Conservation (phyloP, 768 basidiomycete genomes). For the Kondoa subrosea region DNA sequence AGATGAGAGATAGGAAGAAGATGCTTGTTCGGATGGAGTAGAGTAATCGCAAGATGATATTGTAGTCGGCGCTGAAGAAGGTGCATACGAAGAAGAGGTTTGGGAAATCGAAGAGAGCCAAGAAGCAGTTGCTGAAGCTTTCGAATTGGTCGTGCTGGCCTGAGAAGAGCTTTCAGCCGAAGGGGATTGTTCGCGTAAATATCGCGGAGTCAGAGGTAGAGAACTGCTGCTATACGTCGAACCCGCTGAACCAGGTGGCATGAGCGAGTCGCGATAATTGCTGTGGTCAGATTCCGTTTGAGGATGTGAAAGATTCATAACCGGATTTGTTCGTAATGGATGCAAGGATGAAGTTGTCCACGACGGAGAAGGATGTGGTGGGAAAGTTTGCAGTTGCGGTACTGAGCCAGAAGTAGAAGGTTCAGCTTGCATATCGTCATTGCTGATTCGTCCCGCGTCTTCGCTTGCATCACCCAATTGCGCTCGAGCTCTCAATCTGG, state of each 20-base stretch:
- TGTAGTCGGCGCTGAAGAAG: not conserved
- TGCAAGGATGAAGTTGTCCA: too few relatives aligned
- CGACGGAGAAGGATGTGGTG: not conserved
- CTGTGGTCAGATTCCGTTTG: too few relatives aligned
- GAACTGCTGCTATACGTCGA: too few relatives aligned
- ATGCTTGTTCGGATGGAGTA: not conserved
- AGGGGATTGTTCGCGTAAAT: not conserved
- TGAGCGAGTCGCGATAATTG: too few relatives aligned
- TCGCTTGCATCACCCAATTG: not conserved
- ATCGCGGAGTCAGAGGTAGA: not conserved
- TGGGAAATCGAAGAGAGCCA: not conserved
- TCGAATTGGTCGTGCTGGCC: not conserved
- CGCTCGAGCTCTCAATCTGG: constrained; percentile 9
- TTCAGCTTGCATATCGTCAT: not conserved
- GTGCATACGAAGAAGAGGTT: not conserved
- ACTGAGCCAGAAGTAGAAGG: not conserved
- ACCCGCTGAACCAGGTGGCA: too few relatives aligned
- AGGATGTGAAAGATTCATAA: too few relatives aligned
- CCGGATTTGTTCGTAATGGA: too few relatives aligned
- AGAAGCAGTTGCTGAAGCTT: not conserved
- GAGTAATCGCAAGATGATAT: too few relatives aligned
- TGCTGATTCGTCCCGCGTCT: not conserved
- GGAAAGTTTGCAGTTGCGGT: too few relatives aligned
- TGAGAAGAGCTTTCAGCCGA: not conserved
- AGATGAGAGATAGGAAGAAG: not conserved